Base-by-base conservation (phyloP, 2,329 filamentous ascomycete genomes). In the Ceratocystis alfenasii region DNA sequence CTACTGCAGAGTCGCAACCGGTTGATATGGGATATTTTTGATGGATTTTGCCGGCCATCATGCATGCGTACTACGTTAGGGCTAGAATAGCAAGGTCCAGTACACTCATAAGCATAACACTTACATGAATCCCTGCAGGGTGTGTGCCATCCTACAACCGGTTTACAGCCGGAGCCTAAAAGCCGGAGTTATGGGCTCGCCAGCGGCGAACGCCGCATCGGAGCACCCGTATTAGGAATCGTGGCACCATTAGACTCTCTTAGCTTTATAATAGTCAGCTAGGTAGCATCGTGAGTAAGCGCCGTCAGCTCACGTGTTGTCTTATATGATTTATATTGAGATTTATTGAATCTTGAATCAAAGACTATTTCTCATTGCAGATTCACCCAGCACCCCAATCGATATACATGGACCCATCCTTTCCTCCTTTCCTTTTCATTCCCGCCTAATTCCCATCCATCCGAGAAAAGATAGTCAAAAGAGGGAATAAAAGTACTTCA, bases 1-100 rank as follows among this genome's bases (percentile, higher is more conserved):
- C 53, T 1, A 3, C 30, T 33, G 20, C 53, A 57, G 25, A 57
- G 53, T 57, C 2, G 53, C 25, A 28, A 17, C 55, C 28, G 55
- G 55, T 3, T 59, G 28, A 36, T 59, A 5, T 25, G 4, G 12
- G 5, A 15, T 6, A 55, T 55, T 30, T 17, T 28, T 59, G 55
- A 59, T 59, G 55, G 55, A 59, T 59, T 59, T 59, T 59, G 55
- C 55, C 55, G 55, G 55, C 55, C 30, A 59, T 59, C 12, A 44
- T 33, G 10, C 33, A 8, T 46, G 6, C 10, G 28, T 22, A 22
- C 60, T 45, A 25, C 33, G 12, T 10, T 45, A 15, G 30, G 7
- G 41, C 10, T 7, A 8, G 53, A 20, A n/a, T 20, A n/a, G 15
- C 46, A n/a, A 41, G 36, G 12, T 41, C 36, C 3, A 15, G 36